phyloP scores from a whole-genome alignment of 1,284 basidiomycete species.

The Puccinia coronata region DNA sequence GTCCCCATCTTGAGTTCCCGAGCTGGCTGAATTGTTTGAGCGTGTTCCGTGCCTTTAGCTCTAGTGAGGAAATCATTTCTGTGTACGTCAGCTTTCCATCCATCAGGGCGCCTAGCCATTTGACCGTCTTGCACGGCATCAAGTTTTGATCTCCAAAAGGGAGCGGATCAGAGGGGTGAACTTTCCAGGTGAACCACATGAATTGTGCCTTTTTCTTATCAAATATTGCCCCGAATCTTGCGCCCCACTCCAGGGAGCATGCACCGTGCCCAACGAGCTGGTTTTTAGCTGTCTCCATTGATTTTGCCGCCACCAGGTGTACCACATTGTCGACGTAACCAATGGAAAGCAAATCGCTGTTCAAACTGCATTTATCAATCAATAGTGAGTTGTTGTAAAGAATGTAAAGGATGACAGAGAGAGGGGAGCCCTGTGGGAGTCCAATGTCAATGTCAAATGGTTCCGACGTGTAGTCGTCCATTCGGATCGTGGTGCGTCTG shows the following conservation, averaged over 20 bases:
- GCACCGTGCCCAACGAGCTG: neutral
- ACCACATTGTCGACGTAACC: constrained; percentile 16
- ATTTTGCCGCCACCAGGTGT: constrained; percentile 5
- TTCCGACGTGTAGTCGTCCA: neutral
- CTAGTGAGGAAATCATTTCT: neutral
- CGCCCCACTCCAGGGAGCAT: neutral
- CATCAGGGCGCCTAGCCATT: neutral
- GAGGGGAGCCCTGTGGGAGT: constrained; percentile 20
- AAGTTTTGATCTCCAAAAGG: neutral
- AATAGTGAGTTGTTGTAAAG: constrained; percentile 16
- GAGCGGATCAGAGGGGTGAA: neutral
- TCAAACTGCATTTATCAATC: neutral
- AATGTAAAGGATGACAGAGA: constrained; percentile 27
- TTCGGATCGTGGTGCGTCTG: neutral
- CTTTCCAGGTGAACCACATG: neutral
- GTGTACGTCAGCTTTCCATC: neutral
- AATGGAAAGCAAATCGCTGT: neutral
- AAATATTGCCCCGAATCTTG: neutral
- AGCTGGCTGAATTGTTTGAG: neutral
- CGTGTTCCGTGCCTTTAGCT: neutral
- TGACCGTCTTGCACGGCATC: neutral
- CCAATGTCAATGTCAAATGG: neutral
- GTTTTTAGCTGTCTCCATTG: neutral
- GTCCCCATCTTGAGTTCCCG: neutral
- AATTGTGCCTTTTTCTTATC: neutral